phyloP scores from a whole-genome alignment of 2,329 filamentous ascomycete genomes.

The Truncatella angustata region DNA sequence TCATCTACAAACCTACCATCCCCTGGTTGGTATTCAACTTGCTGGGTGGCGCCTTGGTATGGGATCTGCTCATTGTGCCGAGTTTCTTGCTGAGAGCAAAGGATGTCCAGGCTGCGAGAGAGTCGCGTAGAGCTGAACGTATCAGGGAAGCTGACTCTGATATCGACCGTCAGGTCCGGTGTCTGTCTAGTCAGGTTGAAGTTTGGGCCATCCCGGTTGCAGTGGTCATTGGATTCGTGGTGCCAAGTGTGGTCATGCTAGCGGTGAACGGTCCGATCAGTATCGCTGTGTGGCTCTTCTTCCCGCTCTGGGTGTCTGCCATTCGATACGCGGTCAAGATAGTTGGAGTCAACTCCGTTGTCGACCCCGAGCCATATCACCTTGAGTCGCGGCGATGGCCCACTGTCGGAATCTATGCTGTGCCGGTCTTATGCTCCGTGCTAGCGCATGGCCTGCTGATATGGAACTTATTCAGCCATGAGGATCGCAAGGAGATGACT shows the following conservation, averaged over 20 bases:
- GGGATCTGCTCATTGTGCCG: conserved; percentile 50
- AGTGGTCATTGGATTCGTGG: conserved; percentile 44
- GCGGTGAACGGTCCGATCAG: conserved; percentile 32
- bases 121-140: conserved; percentile 16
- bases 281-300: conserved; percentile 49
- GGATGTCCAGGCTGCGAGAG: conserved; percentile 28
- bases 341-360: conserved; percentile 20
- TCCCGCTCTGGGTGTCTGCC: conserved; percentile 47
- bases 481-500: conserved; percentile 51
- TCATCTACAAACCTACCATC: conserved; percentile 33
- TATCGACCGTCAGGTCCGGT: conserved; percentile 30
- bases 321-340: conserved; percentile 35
- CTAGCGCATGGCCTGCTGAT: conserved; percentile 41
- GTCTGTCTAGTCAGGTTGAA: conserved; percentile 45
- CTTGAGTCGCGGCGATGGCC: conserved; percentile 40
- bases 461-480: conserved; percentile 35
- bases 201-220: conserved; percentile 54
- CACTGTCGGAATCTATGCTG: conserved; percentile 40
- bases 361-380: conserved; percentile 33
- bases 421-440: conserved; percentile 43
- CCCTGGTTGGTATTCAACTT: conserved; percentile 48
- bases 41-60: conserved; percentile 47
- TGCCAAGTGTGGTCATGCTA: conserved; percentile 48
- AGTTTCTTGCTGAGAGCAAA: conserved; percentile 44
- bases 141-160: conserved; percentile 25